Percentiles rank a stretch among this genome's conserved stretches.
These are phyloP conservation scores for Tolypocladium album DNA, from an alignment of 2,329 filamentous ascomycete genomes.

Conservation along the genomic window DNA sequence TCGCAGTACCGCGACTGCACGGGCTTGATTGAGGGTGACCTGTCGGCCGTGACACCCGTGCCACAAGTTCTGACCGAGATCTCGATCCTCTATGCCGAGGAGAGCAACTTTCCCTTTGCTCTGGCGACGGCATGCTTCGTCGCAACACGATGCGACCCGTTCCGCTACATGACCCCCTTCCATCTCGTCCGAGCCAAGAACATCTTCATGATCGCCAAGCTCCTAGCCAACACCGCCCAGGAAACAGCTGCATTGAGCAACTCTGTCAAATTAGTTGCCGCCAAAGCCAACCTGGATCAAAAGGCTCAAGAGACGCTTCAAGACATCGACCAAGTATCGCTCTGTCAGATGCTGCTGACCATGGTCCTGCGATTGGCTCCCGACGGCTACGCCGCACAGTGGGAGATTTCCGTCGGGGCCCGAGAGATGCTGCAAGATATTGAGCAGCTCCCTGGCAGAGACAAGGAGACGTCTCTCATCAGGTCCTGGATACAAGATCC, in stretches of 20 bases:
- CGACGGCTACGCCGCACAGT: slow-evolving; percentile 30
- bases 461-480: slow-evolving; percentile 32
- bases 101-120: slow-evolving; percentile 28
- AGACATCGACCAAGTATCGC: slow-evolving; percentile 39
- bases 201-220: slow-evolving; percentile 38
- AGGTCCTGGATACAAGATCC: slow-evolving; percentile 31
- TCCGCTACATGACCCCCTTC: slow-evolving; percentile 38
- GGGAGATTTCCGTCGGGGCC: slow-evolving; percentile 33
- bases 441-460: slow-evolving; percentile 31
- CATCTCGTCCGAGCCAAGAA: slow-evolving; percentile 38
- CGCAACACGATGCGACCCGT: slow-evolving; percentile 36
- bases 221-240: slow-evolving; percentile 38
- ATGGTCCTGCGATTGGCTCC: slow-evolving; percentile 33
- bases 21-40: slow-evolving; percentile 12
- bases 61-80: slow-evolving; percentile 32
- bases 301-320: slow-evolving; percentile 20
- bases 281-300: slow-evolving; percentile 10
- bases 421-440: slow-evolving; percentile 38
- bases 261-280: slow-evolving; percentile 13
- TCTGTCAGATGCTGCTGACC: slow-evolving; percentile 41
- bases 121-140: slow-evolving; percentile 37
- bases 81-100: slow-evolving; percentile 31
- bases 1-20: slow-evolving; percentile 13
- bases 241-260: slow-evolving; percentile 18
- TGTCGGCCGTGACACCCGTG: slow-evolving; percentile 41